Base-by-base conservation (phyloP, 805 yeast species). In the Teunomyces aglyptinius region DNA sequence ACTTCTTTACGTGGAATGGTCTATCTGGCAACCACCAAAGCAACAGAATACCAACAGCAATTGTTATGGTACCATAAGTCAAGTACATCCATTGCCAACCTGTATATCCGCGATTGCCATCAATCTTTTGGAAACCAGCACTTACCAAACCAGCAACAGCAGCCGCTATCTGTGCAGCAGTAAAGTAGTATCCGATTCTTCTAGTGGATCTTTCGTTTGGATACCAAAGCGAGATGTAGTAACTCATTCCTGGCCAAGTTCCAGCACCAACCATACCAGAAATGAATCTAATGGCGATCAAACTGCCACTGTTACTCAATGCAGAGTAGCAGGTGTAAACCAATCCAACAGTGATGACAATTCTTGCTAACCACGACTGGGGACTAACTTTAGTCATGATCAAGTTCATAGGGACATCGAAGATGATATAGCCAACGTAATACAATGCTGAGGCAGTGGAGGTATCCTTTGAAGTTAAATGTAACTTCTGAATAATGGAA, bases 11-110 rank as follows among this genome's bases (percentile, higher is more conserved):
- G 24, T 65, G 62, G 35, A 56, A 56, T 4, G 94, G 94, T 48
- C 92, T 74, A 58, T 86, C 95, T 0, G 96, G 96, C 34, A 89
- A 76, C 95, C 95, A 88, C 86, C 92, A 83, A 16, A 85, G 60
- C 40, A 89, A 70, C 2, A 76, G 52, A 12, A 87, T 62, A 11
- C 95, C 95, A 35, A 80, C 80, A 32, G 71, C 65, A 1, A 85
- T 67, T 10, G 95, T 85, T 38, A 87, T 64, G 15, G 77, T 70
- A 6, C 96, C 96, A 59, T 88, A 89, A 5, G 85, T 76, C 48
- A 89, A 70, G 64, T 82, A 89, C 74, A 86, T 76, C 96, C 95
- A 89, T 67, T 85, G 89, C 85, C 89, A 89, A 27, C 96, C 96
- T 41, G 83, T 77, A 48, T 73, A 71, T 2, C 96, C 96, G 27